These are phyloP conservation scores for Ruellia speciosa DNA, from an alignment of 305 asterid species.

Conservation along the genomic window DNA sequence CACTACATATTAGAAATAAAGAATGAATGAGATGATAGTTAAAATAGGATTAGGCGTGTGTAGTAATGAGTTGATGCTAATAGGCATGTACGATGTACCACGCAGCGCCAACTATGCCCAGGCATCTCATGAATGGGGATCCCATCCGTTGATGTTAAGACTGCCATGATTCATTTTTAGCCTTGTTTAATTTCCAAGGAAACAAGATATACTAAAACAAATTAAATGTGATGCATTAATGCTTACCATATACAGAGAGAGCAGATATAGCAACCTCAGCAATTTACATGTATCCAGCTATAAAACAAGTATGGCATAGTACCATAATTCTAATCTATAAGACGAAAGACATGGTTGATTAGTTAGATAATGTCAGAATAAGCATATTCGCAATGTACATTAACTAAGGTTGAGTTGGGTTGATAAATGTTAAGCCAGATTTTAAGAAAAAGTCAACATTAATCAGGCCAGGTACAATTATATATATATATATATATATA, in stretches of 20 bases:
- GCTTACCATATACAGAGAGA: slow-evolving; percentile 62
- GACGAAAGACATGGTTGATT: background rate
- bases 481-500: too few species aligned
- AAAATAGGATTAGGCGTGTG: background rate
- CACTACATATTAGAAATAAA: background rate
- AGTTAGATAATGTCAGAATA: too few species aligned
- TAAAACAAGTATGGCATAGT: slow-evolving; percentile 49
- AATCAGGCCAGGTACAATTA: too few species aligned
- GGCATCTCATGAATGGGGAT: slow-evolving; percentile 47
- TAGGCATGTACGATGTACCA: too few species aligned
- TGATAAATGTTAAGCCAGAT: too few species aligned
- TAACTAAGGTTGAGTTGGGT: too few species aligned
- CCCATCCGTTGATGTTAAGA: slow-evolving; percentile 51
- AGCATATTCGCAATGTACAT: too few species aligned
- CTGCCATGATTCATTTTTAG: slow-evolving; percentile 24
- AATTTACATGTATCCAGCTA: slow-evolving; percentile 59
- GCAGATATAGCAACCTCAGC: slow-evolving; percentile 63
- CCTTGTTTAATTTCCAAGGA: background rate
- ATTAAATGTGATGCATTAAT: background rate
- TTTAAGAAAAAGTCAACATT: too few species aligned
- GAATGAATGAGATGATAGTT: background rate
- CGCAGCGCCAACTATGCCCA: slow-evolving; percentile 62
- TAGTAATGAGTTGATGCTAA: background rate
- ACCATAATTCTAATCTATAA: slow-evolving; percentile 63
- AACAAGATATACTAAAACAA: background rate